Base-by-base conservation (phyloP, 2,329 filamentous ascomycete genomes). In the Dactylellina drechsleri region DNA sequence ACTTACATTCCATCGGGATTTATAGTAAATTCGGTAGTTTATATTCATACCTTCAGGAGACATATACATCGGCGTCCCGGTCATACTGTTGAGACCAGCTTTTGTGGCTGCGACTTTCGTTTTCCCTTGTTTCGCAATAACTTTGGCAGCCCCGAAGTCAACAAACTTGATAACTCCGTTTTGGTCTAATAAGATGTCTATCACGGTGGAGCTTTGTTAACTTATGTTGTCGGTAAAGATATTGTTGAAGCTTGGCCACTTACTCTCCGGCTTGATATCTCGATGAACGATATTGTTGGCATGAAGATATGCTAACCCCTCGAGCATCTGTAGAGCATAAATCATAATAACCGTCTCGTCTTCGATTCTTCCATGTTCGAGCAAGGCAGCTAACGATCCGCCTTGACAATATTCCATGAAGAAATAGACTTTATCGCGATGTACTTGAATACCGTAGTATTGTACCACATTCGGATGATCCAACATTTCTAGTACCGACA, bases 341-440 rank as follows among this genome's bases (percentile, higher is more conserved):
- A 98, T 94, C 89, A 96, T 96, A 76, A 97, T 94, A 76, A 98
- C 93, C 66, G 93, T 95, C 82, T 99, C 95, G 80, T 98, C 96
- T 83, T 97, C 95, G 77, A 99, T 97, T 47, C 95, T 91, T 12
- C 95, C 95, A 80, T 99, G 94, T 82, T 99, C 95, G 49, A 99
- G 85, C 61, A 99, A 84, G 59, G 88, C 91, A 49, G 95, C 93
- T 57, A 99, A 85, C 15, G 94, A 98, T 18, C 95, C 95, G 60
- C 95, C 94, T 3, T 93, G 96, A 82, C 95, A 99, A 83, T 96
- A 98, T 82, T 99, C 95, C 95, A 99, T 99, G 82, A 99, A 99
- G 78, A 99, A 97, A 83, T 98, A 99, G n/a, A 99, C 95, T 81
- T 97, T 95, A 85, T 99, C 95, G 77, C 95, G 89, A 83, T 99